Conservation (phyloP, 805 yeast genomes). For the Cyberlindnera sargentensis region DNA sequence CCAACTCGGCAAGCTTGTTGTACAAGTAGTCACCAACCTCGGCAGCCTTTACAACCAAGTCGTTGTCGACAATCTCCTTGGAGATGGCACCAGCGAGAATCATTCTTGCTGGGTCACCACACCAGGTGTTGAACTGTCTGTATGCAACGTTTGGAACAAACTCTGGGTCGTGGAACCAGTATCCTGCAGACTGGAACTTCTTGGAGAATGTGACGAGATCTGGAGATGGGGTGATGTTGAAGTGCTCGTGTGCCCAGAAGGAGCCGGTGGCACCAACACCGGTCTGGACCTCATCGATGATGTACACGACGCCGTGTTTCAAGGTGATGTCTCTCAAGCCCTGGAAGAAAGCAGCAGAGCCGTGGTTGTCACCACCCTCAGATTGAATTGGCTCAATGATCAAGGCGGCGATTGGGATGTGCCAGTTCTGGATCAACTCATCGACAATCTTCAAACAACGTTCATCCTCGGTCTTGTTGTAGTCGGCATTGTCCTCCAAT, state of each 20-base stretch:
- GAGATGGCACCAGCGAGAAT: conserved; percentile 70
- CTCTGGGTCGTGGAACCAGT: conserved; percentile 69
- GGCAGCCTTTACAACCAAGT: conserved; percentile 47
- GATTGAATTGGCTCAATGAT: conserved; percentile 89
- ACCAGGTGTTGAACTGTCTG: conserved; percentile 92
- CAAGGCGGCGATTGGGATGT: conserved; percentile 77
- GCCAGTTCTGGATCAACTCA: conserved; percentile 58
- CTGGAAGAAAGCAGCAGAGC: conserved; percentile 70
- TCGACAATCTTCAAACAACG: conserved; percentile 77
- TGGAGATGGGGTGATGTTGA: conserved; percentile 66
- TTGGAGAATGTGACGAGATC: conserved; percentile 83
- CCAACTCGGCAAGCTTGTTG: conserved; percentile 45
- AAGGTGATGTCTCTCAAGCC: conserved; percentile 71
- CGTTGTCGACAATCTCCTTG: conserved; percentile 53
- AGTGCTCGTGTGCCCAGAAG: conserved; percentile 87
- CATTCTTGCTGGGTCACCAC: conserved; percentile 84
- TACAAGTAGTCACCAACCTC: conserved; percentile 65
- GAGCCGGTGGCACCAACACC: conserved; percentile 86
- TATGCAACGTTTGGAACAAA: conserved; percentile 70
- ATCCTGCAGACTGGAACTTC: conserved; percentile 87
- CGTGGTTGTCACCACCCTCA: conserved; percentile 91
- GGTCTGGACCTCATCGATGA: conserved; percentile 84
- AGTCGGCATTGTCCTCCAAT: conserved; percentile 54
- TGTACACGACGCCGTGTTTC: conserved; percentile 62
- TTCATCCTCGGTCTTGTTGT: conserved; percentile 70